Conservation (phyloP, 116 monocot genomes). For the Dioscorea cayenensis region DNA sequence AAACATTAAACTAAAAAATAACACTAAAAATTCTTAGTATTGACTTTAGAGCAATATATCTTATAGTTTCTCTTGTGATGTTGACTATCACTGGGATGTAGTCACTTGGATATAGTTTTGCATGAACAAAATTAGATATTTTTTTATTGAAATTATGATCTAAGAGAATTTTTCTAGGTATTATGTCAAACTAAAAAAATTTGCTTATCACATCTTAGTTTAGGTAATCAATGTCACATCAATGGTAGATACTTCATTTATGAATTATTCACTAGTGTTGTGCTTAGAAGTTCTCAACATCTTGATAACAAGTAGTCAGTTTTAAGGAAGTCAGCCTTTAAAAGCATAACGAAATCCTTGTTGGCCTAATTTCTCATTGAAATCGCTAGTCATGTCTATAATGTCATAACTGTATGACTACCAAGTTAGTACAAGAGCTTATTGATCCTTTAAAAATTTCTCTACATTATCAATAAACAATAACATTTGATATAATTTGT, state of each 20-base stretch:
- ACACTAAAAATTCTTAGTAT: too few relatives aligned
- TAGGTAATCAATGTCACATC: slow-evolving; percentile 28
- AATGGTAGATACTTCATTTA: slow-evolving; percentile 13
- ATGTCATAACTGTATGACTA: too few relatives aligned
- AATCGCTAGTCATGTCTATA: neutral
- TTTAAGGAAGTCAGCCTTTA: neutral
- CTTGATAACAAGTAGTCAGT: neutral
- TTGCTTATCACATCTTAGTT: slow-evolving; percentile 31
- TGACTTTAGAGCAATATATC: too few relatives aligned
- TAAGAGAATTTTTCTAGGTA: slow-evolving; percentile 41
- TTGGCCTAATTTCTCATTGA: neutral
- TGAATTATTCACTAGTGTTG: slow-evolving; percentile 4
- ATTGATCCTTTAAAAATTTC: slow-evolving; percentile 2
- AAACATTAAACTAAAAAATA: too few relatives aligned
- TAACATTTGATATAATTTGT: neutral
- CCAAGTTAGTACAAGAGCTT: too few relatives aligned
- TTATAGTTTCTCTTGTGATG: too few relatives aligned
- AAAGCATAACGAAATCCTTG: neutral
- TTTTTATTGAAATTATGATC: slow-evolving; percentile 17
- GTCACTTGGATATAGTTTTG: too few relatives aligned
- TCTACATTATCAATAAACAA: slow-evolving; percentile 9
- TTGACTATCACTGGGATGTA: too few relatives aligned
- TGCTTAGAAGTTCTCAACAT: neutral
- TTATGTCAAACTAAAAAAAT: slow-evolving; percentile 65
- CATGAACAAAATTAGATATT: too few relatives aligned